A percentile compares a stretch with the other conserved stretches of the same genome.
phyloP scores from a whole-genome alignment of 2,329 filamentous ascomycete genomes.

The Davidsoniella eucalypti region DNA sequence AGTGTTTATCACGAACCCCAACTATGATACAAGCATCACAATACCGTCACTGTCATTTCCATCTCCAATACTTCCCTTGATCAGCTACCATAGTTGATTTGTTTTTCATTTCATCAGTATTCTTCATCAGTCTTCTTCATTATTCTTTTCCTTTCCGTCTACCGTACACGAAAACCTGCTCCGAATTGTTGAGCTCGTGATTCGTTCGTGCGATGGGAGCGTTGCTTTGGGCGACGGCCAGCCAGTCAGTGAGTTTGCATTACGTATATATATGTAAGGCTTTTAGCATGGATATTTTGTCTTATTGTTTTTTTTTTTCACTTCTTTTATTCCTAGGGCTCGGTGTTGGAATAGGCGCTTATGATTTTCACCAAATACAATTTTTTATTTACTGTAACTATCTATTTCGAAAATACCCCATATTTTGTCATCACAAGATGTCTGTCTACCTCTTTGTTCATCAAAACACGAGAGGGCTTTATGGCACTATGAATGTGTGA shows the following conservation, averaged over 20 bases:
- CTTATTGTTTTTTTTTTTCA: not conserved
- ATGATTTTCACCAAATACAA: not conserved
- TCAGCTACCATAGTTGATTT: too few relatives aligned
- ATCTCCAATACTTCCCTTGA: too few relatives aligned
- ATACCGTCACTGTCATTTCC: too few relatives aligned
- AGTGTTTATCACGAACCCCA: too few relatives aligned
- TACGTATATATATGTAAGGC: not conserved
- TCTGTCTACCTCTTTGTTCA: too few relatives aligned
- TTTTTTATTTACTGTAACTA: not conserved
- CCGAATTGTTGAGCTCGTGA: conserved; percentile 14
- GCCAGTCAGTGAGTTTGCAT: conserved; percentile 12
- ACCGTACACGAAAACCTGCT: not conserved
- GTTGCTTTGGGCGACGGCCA: too few relatives aligned
- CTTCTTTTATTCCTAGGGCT: not conserved
- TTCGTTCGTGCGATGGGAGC: too few relatives aligned
- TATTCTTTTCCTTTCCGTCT: not conserved
- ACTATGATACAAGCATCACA: too few relatives aligned
- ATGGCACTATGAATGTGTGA: too few relatives aligned
- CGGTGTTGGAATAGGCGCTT: too few relatives aligned
- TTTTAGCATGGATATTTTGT: not conserved
- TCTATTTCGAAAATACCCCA: not conserved
- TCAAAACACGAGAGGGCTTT: too few relatives aligned
- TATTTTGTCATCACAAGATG: too few relatives aligned
- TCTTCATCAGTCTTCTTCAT: not conserved
- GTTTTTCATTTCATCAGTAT: not conserved